Evolutionary conservation across 2,329 filamentous ascomycete genomes (phyloP), one percentile per base, ranked within the genome.

Genomic region (Pyrenophora teres): DNA sequence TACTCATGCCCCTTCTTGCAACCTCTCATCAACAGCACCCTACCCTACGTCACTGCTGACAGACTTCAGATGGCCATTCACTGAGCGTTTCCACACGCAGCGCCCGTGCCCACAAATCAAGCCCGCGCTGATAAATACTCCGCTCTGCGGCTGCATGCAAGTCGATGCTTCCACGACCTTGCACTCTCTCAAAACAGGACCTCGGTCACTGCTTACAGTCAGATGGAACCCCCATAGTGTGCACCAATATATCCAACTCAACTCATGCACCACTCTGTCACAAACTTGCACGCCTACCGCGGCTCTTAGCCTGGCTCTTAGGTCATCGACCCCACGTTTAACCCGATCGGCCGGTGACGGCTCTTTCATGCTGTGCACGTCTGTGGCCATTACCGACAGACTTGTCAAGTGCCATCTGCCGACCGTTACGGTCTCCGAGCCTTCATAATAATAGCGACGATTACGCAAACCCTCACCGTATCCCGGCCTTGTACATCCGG

Each of bases 21-120:
- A 27, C 42, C 23, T n/a, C 35, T 12, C 35, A 25, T 10, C 18
- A 16, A 38, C 12, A 13, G 5, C 27, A 5, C 37, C 30, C 38
- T 48, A 5, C 37, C 30, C 38, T 48, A 43, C 44, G 38, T 52
- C 49, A 52, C 38, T 48, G 27, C 49, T 48, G 44, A 48, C 49
- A 15, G 23, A 15, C 9, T 36, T 9, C 30, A 30, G 31, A 19
- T 18, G 30, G 33, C 23, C 30, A 16, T 32, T 8, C 30, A 33
- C 37, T 25, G 23, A 25, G 33, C 2, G 16, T 21, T 31, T 12
- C 16, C 10, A 23, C 13, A n/a, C 41, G n/a, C 38, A 45, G 48
- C 41, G 27, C 21, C 19, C 23, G 39, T n/a, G 36, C 21, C 9
- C 18, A 15, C 15, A 27, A n/a, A 10, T 7, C 21, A 15, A 40